Evolutionary conservation across 2,329 filamentous ascomycete genomes (phyloP).

Genomic region (Thielaviopsis musarum): DNA sequence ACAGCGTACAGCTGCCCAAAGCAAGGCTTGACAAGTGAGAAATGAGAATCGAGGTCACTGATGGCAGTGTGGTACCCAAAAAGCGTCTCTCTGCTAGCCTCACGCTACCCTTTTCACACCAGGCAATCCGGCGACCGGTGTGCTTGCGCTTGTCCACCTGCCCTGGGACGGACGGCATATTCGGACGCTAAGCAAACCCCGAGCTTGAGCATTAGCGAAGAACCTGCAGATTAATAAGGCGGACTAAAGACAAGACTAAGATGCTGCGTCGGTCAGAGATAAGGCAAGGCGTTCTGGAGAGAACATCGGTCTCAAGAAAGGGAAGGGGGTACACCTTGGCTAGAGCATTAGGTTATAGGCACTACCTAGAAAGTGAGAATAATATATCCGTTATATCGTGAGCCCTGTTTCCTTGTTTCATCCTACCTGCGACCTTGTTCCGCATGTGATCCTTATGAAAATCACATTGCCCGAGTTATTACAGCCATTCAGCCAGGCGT

Average conservation of each 20-base stretch:
- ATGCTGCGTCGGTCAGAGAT: not conserved
- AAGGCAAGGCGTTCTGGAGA: not conserved
- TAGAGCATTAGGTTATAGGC: not conserved
- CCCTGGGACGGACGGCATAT: not conserved
- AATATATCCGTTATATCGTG: not conserved
- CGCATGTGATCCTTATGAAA: not conserved
- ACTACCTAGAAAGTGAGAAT: too few species aligned
- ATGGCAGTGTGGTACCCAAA: too few species aligned
- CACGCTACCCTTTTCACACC: too few species aligned
- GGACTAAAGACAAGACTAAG: not conserved
- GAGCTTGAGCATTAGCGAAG: not conserved
- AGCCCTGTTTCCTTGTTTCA: not conserved
- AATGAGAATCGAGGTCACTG: not conserved
- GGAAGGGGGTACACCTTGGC: too few species aligned
- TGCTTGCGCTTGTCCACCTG: too few species aligned
- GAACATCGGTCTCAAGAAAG: not conserved
- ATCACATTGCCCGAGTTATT: too few species aligned
- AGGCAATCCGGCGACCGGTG: too few species aligned
- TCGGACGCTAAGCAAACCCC: not conserved
- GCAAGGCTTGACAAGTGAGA: not conserved
- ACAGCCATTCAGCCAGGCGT: too few species aligned
- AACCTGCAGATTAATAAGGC: not conserved
- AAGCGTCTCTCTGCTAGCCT: too few species aligned
- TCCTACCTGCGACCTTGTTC: not conserved
- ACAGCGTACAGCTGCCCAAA: too few species aligned